Conservation (phyloP, 805 yeast genomes). For the Saccharomycopsis olivae region DNA sequence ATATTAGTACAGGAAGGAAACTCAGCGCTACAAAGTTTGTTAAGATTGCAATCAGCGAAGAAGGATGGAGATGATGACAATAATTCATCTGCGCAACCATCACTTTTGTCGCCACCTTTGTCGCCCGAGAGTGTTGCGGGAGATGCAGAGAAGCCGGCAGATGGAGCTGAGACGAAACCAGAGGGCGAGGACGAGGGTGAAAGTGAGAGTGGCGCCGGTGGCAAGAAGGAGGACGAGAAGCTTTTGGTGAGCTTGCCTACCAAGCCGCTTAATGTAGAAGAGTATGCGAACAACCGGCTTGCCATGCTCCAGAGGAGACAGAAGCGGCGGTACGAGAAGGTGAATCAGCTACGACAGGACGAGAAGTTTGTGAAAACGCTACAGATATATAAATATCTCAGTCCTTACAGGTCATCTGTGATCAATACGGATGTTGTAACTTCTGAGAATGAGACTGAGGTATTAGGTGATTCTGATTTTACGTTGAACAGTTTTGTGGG, state of each 20-base stretch:
- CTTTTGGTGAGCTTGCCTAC: conserved; percentile 14
- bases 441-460: neutral
- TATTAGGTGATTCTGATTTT: neutral
- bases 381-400: conserved; percentile 9
- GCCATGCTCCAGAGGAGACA: conserved; percentile 27
- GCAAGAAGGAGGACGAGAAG: neutral
- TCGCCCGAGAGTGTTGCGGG: conserved; percentile 2
- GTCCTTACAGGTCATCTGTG: conserved; percentile 7
- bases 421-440: neutral
- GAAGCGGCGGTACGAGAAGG: neutral
- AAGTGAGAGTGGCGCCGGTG: too few species aligned
- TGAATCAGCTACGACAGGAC: conserved; percentile 5
- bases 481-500: conserved; percentile 9
- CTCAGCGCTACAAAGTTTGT: conserved; percentile 56
- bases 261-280: conserved; percentile 42
- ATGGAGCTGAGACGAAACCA: conserved; percentile 6
- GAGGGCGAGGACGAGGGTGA: neutral
- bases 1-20: conserved; percentile 73
- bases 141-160: conserved; percentile 5
- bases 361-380: conserved; percentile 4
- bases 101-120: conserved; percentile 14
- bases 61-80: conserved; percentile 10
- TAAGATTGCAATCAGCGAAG: conserved; percentile 25
- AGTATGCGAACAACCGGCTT: conserved; percentile 41
- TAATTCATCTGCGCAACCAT: conserved; percentile 3